A percentile compares a stretch with the other conserved stretches of the same genome.
Conservation (phyloP, 2,329 filamentous ascomycete genomes). For the Penicillium sp. region DNA sequence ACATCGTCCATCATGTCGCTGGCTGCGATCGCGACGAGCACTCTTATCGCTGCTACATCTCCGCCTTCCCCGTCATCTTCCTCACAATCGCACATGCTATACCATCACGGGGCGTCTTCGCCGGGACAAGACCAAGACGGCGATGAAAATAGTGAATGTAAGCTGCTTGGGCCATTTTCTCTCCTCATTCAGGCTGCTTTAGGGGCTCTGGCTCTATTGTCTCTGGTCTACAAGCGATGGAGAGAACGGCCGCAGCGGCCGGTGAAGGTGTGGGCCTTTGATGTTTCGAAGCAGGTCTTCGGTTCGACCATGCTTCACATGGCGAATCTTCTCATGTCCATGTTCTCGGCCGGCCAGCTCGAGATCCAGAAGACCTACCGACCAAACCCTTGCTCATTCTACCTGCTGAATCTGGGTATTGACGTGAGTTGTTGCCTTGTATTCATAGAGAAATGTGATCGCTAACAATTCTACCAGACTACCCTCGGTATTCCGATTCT, state of each 20-base stretch:
- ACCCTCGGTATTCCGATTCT: conserved; percentile 95
- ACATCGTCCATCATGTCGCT: conserved; percentile 10
- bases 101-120: conserved; percentile 16
- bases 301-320: conserved; percentile 88
- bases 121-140: conserved; percentile 34
- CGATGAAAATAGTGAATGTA: conserved; percentile 71
- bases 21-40: conserved; percentile 14
- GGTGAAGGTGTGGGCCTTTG: conserved; percentile 96
- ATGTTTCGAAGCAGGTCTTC: conserved; percentile 95
- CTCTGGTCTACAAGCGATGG: conserved; percentile 91
- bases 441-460: neutral
- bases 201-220: conserved; percentile 76
- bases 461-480: conserved; percentile 57
- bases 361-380: conserved; percentile 52
- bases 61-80: conserved; percentile 15
- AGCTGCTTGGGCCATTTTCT: conserved; percentile 85
- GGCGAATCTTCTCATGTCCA: conserved; percentile 92
- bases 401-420: conserved; percentile 88
- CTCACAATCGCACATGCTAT: conserved; percentile 18
- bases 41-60: conserved; percentile 10
- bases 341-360: conserved; percentile 87
- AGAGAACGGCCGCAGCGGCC: conserved; percentile 87
- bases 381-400: conserved; percentile 96
- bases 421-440: conserved; percentile 65
- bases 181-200: conserved; percentile 85